phyloP scores from a whole-genome alignment of 345 rosid species.

The Brassica napus region DNA sequence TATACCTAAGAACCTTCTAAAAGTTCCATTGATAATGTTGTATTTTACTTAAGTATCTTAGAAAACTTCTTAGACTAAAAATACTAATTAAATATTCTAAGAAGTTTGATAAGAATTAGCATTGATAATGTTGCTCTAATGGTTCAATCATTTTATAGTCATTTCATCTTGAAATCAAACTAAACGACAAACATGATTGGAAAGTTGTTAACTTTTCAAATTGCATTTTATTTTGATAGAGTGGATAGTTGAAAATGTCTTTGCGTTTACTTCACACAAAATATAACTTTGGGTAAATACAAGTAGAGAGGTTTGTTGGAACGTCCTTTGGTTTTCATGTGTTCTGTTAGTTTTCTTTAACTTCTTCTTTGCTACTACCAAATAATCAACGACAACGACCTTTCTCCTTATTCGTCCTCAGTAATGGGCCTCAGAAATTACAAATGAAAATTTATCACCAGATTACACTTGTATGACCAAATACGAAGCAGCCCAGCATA shows the following conservation, averaged over 20 bases:
- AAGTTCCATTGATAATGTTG: too few relatives aligned
- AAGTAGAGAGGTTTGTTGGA: slow-evolving; percentile 34
- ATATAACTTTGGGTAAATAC: slow-evolving; percentile 23
- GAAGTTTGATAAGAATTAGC: too few relatives aligned
- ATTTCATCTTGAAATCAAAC: background rate
- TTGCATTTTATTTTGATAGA: background rate
- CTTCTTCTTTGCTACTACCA: slow-evolving; percentile 25
- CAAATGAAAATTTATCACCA: background rate
- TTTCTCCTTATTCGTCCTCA: background rate
- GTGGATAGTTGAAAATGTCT: slow-evolving; percentile 31
- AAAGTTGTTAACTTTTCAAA: background rate
- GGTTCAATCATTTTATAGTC: background rate
- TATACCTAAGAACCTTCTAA: too few relatives aligned
- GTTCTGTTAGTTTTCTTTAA: slow-evolving; percentile 18
- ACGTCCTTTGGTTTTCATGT: slow-evolving; percentile 30
- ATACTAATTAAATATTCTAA: too few relatives aligned
- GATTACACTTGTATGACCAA: slow-evolving; percentile 25
- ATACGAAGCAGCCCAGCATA: slow-evolving; percentile 3
- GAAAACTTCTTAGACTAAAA: too few relatives aligned
- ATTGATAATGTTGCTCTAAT: background rate
- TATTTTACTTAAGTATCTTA: too few relatives aligned
- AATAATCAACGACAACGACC: slow-evolving; percentile 23
- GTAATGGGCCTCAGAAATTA: slow-evolving; percentile 12
- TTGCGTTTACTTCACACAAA: slow-evolving; percentile 40
- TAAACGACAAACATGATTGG: slow-evolving; percentile 13